Conservation (phyloP, 495 filamentous ascomycete genomes). For the Opeltia flavorubescens region DNA sequence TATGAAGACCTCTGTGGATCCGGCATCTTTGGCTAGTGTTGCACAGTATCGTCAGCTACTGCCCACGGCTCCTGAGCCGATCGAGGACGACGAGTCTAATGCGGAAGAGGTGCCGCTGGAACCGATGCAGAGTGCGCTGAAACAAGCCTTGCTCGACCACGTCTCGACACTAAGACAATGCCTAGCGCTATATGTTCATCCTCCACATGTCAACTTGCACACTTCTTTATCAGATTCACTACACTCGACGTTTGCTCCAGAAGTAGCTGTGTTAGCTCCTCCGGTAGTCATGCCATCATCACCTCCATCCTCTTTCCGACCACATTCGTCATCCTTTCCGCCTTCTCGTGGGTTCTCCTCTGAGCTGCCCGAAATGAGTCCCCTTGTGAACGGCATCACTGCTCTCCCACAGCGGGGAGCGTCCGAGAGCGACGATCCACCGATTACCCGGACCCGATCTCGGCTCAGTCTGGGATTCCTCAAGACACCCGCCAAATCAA, state of each 20-base stretch:
- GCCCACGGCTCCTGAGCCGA: conserved; percentile 26
- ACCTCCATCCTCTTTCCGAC: conserved; percentile 14
- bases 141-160: conserved; percentile 77
- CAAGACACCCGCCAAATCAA: conserved; percentile 5
- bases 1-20: conserved; percentile 56
- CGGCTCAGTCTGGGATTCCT: conserved; percentile 15
- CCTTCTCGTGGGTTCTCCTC: background rate
- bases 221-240: conserved; percentile 33
- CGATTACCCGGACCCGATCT: conserved; percentile 2
- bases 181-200: conserved; percentile 49
- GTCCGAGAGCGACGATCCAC: background rate
- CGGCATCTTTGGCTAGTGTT: conserved; percentile 51
- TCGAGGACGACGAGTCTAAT: conserved; percentile 32
- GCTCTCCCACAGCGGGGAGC: background rate
- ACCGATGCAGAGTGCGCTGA: conserved; percentile 69
- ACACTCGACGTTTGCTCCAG: conserved; percentile 38
- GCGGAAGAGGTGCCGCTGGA: conserved; percentile 34
- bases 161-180: conserved; percentile 75
- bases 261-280: conserved; percentile 22
- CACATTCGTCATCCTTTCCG: conserved; percentile 10
- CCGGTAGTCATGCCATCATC: conserved; percentile 17
- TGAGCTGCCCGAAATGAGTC: background rate
- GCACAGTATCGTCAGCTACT: conserved; percentile 62
- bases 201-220: conserved; percentile 44
- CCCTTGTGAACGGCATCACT: conserved; percentile 6